phyloP scores from a whole-genome alignment of 768 basidiomycete genomes.

The Cytidiella melzeri region DNA sequence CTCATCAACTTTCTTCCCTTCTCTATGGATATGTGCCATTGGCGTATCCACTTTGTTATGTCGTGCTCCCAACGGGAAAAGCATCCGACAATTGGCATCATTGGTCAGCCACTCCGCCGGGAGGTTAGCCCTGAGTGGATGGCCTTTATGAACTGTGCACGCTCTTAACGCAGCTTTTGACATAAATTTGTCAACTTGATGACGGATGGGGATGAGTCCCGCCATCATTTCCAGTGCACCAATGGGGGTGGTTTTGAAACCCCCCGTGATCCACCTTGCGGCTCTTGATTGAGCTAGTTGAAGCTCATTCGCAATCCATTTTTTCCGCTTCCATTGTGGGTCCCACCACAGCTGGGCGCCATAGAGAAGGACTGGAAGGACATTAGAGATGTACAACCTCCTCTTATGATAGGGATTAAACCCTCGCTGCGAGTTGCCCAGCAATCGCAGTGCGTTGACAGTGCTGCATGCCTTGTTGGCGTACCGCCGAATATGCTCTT shows the following conservation, averaged over 20 bases:
- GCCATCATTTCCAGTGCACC: constrained; percentile 14
- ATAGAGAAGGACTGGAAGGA: constrained; percentile 16
- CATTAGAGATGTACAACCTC: constrained; percentile 13
- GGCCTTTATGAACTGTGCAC: constrained; percentile 2
- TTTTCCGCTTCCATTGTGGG: constrained; percentile 6
- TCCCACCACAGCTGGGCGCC: constrained; percentile 18
- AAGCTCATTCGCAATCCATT: constrained; percentile 5
- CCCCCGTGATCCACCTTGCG: constrained; percentile 16
- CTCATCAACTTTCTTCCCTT: neutral
- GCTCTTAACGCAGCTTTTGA: constrained; percentile 1
- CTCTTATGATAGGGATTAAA: constrained; percentile 11
- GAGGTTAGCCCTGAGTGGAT: constrained; percentile 1
- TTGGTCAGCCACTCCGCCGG: neutral
- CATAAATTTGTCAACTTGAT: constrained; percentile 12
- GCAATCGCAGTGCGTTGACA: constrained; percentile 4
- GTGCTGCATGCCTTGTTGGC: constrained; percentile 12
- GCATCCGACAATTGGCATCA: neutral
- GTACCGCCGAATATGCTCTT: constrained; percentile 9
- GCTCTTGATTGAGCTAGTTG: constrained; percentile 13
- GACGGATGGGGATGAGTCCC: constrained; percentile 13
- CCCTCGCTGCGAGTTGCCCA: constrained; percentile 17
- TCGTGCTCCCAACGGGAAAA: neutral
- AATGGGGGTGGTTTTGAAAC: constrained; percentile 16
- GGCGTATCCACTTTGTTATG: constrained; percentile 1
- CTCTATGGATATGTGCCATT: neutral